These are phyloP conservation scores for Ilyonectria sp. DNA, from an alignment of 2,329 filamentous ascomycete species.

Conservation along the genomic window DNA sequence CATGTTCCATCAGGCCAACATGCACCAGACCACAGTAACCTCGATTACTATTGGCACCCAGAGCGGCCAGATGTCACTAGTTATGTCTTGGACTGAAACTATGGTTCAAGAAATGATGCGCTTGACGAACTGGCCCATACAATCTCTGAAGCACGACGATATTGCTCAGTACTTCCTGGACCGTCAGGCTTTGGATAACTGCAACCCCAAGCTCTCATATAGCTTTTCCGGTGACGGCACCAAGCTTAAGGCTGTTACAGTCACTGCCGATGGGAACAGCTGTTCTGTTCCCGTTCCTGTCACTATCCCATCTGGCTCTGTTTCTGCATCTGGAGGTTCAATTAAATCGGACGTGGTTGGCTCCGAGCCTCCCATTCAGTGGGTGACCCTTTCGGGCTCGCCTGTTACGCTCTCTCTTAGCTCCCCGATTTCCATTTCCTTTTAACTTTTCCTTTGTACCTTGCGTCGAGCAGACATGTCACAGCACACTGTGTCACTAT, in stretches of 20 bases:
- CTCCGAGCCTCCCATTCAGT: slow-evolving; percentile 36
- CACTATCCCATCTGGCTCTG: slow-evolving; percentile 24
- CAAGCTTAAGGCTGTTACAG: slow-evolving; percentile 20
- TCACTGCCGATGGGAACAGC: slow-evolving; percentile 25
- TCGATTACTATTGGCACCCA: slow-evolving; percentile 30
- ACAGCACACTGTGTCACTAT: no score
- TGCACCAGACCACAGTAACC: slow-evolving; percentile 27
- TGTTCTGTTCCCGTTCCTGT: slow-evolving; percentile 32
- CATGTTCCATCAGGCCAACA: slow-evolving; percentile 42
- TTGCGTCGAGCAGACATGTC: no score
- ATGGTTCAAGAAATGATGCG: slow-evolving; percentile 35
- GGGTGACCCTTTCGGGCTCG: slow-evolving; percentile 30
- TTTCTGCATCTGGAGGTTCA: slow-evolving; percentile 12
- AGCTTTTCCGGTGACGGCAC: slow-evolving; percentile 9
- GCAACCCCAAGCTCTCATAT: slow-evolving; percentile 32
- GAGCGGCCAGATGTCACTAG: slow-evolving; percentile 31
- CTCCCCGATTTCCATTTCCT: neutral
- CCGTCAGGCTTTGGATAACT: slow-evolving; percentile 32
- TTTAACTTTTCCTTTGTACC: no score
- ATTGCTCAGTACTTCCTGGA: slow-evolving; percentile 37
- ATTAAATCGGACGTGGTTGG: slow-evolving; percentile 20
- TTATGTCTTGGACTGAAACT: slow-evolving; percentile 37
- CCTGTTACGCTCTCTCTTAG: slow-evolving; percentile 21
- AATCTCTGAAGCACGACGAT: slow-evolving; percentile 33
- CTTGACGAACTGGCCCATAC: slow-evolving; percentile 36